Conservation (phyloP, 805 yeast genomes). For the Cyberlindnera misumaiensis region DNA sequence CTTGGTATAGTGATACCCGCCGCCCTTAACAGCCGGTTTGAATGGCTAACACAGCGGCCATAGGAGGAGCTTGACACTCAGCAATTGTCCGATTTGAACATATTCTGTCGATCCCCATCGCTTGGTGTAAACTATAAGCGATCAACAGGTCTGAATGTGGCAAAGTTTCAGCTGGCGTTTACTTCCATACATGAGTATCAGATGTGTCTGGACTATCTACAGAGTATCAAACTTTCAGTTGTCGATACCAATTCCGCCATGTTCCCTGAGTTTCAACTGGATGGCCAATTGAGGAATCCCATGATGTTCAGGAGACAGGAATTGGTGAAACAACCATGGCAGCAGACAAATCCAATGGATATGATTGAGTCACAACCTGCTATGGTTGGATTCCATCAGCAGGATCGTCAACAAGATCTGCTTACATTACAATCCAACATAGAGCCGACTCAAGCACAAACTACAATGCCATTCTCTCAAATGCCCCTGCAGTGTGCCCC, state of each 20-base stretch:
- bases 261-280: background rate
- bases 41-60: background rate
- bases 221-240: background rate
- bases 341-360: too few relatives aligned
- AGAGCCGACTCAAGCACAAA: too few relatives aligned
- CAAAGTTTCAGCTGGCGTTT: constrained; percentile 9
- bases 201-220: constrained; percentile 3
- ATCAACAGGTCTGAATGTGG: background rate
- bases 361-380: too few relatives aligned
- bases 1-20: constrained; percentile 11
- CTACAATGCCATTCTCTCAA: too few relatives aligned
- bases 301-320: too few relatives aligned
- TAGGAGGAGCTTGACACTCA: constrained; percentile 10
- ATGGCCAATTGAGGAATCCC: too few relatives aligned
- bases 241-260: constrained; percentile 1
- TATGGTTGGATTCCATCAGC: too few relatives aligned
- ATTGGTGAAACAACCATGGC: too few relatives aligned
- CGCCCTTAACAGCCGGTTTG: background rate
- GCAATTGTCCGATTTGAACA: background rate
- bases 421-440: too few relatives aligned
- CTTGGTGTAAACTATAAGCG: constrained; percentile 16
- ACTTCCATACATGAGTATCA: constrained; percentile 3
- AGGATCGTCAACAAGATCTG: too few relatives aligned
- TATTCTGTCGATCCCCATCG: constrained; percentile 18
- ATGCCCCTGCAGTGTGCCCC: too few relatives aligned